phyloP scores from a whole-genome alignment of 2,329 filamentous ascomycete species.

The Claviceps africana region DNA sequence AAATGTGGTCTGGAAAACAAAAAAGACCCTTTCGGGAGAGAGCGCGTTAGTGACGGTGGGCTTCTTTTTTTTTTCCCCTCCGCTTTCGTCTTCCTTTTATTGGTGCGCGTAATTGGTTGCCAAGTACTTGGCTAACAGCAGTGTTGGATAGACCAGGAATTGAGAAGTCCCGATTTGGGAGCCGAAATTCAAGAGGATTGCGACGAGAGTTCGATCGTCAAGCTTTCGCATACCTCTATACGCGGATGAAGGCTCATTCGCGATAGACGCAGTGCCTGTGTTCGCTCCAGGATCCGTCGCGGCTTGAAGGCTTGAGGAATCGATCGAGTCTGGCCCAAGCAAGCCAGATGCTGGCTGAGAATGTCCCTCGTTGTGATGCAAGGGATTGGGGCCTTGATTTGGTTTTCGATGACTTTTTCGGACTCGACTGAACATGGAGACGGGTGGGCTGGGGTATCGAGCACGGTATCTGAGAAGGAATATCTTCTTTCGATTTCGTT shows the following conservation, averaged over 20 bases:
- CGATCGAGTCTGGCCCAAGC: not conserved
- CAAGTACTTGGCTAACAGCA: not conserved
- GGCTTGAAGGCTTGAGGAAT: not conserved
- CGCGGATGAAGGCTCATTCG: not conserved
- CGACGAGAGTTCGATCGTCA: not conserved
- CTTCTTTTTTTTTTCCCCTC: not conserved
- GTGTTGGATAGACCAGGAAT: not conserved
- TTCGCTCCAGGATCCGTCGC: not conserved
- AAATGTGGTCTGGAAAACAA: constrained; percentile 10
- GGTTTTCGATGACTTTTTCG: constrained; percentile 17
- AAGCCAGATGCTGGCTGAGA: constrained; percentile 1
- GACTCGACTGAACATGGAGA: constrained; percentile 26
- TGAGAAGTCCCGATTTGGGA: not conserved
- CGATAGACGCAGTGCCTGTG: constrained; percentile 1
- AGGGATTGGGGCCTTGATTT: constrained; percentile 10
- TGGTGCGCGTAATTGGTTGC: not conserved
- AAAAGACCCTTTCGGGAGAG: not conserved
- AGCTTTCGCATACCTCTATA: constrained; percentile 3
- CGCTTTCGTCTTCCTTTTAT: not conserved
- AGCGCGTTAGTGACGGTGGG: not conserved
- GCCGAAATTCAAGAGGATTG: not conserved
- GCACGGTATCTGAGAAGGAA: not conserved
- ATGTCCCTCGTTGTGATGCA: constrained; percentile 4
- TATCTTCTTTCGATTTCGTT: not conserved
- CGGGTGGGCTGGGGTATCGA: not conserved